Evolutionary conservation across 345 rosid species (phyloP).

Genomic region (Eucalyptus globulus): DNA sequence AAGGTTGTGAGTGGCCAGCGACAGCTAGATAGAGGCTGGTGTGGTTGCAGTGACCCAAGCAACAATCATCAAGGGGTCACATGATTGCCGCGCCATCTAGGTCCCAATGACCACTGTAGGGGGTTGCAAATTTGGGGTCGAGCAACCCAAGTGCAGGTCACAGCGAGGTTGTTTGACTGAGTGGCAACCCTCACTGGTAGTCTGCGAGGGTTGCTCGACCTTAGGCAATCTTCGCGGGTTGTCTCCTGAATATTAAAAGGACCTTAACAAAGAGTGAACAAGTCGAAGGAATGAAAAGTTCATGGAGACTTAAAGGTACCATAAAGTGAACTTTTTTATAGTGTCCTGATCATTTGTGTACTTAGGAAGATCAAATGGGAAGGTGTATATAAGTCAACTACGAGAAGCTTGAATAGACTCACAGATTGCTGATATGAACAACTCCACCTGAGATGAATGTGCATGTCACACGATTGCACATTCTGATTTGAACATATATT

Average conservation of each 20-base stretch:
- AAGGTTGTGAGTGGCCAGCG: no score
- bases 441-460: neutral
- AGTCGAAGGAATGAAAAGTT: neutral
- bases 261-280: neutral
- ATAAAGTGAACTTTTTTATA: no score
- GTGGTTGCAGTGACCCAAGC: fast-evolving
- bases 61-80: no score
- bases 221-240: no score
- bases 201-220: no score
- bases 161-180: fast-evolving
- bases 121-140: no score
- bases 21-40: no score
- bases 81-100: fast-evolving
- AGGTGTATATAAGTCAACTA: neutral
- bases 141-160: no score
- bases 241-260: no score
- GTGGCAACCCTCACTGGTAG: no score
- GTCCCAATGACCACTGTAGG: no score
- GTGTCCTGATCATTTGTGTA: neutral
- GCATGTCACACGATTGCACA: neutral
- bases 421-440: neutral
- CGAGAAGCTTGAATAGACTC: neutral
- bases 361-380: neutral
- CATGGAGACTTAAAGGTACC: neutral
- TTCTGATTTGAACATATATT: neutral